Evolutionary conservation across 2,329 filamentous ascomycete genomes (phyloP), one percentile per base, ranked within the genome.

Genomic region (Pseudogymnoascus sp.): DNA sequence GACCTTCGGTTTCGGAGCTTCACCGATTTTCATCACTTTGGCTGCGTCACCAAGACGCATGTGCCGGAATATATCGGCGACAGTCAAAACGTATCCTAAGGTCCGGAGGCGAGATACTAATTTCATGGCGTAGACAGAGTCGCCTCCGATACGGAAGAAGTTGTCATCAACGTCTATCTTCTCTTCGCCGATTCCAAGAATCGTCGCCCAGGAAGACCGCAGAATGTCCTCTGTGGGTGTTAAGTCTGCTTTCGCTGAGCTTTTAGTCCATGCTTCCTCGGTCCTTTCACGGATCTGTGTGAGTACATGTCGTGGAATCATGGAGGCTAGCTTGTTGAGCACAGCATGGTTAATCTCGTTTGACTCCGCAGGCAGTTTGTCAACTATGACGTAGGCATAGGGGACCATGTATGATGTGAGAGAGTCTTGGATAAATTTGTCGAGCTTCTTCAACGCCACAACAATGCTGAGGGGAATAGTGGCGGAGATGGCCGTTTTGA

Each of bases 401-500:
- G 79, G 79, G n/a, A 80, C 71, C 76, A 81, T 78, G 65, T 80
- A 79, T 3, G 76, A 75, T 2, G 79, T 77, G n/a, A 82, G 73
- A 21, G 79, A 76, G 31, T 73, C 71, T 60, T 76, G 74, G 19
- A 79, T 73, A 31, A 69, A 75, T 63, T 76, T 78, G 69, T 80
- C 74, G 4, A 81, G 71, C 34, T 74, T 76, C 65, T 77, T 78
- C 5, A 80, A 66, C 8, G 73, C 71, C 4, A 69, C 61, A 16
- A 71, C 73, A 31, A 80, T 71, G 14, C 65, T 70, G 13, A 69
- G 65, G 0, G 77, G 66, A 23, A 68, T 31, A 23, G 51, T 65
- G 10, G 45, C 25, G 41, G 64, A 61, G 4, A 77, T 69, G 2
- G 39, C 70, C 3, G 70, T 66, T 36, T 65, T 63, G 23, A 69